phyloP scores from a whole-genome alignment of 768 basidiomycete genomes.

The Rossbeevera mucosa region DNA sequence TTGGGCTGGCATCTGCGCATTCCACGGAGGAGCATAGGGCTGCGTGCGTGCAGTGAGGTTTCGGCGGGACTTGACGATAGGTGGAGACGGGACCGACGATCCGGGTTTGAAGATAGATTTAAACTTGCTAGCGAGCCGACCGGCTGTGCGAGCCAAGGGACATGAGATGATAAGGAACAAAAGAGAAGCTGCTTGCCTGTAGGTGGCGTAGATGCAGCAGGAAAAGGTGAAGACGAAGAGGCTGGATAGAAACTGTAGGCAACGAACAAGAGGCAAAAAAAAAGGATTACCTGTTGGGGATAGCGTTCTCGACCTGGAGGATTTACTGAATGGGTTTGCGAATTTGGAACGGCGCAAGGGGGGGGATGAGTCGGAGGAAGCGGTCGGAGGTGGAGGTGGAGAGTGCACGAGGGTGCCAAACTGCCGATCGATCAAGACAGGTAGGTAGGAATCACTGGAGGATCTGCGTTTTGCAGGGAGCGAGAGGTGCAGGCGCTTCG shows the following conservation, averaged over 20 bases:
- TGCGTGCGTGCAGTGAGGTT: constrained; percentile 33
- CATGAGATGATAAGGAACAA: neutral
- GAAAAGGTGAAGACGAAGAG: neutral
- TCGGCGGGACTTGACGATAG: constrained; percentile 14
- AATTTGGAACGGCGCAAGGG: constrained; percentile 12
- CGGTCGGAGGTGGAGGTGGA: neutral
- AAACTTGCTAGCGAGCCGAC: constrained; percentile 15
- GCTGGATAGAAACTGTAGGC: constrained; percentile 3
- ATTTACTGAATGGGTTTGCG: constrained; percentile 16
- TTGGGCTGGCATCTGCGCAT: constrained; percentile 25
- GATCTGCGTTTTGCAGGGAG: constrained; percentile 9
- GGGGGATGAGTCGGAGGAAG: neutral
- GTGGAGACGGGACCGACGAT: constrained; percentile 5
- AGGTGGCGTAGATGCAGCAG: neutral
- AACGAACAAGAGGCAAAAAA: neutral
- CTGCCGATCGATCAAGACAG: neutral
- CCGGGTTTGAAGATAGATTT: constrained; percentile 22
- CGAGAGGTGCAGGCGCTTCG: constrained; percentile 7
- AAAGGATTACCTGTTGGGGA: constrained; percentile 16
- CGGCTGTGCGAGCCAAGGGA: neutral
- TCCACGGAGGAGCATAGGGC: constrained; percentile 37
- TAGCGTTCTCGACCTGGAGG: constrained; percentile 12
- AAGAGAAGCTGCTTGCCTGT: neutral
- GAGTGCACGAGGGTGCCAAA: neutral
- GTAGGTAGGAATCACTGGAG: neutral